Evolutionary conservation across 2,329 filamentous ascomycete genomes (phyloP).

Genomic region (Celoporthe dispersa): DNA sequence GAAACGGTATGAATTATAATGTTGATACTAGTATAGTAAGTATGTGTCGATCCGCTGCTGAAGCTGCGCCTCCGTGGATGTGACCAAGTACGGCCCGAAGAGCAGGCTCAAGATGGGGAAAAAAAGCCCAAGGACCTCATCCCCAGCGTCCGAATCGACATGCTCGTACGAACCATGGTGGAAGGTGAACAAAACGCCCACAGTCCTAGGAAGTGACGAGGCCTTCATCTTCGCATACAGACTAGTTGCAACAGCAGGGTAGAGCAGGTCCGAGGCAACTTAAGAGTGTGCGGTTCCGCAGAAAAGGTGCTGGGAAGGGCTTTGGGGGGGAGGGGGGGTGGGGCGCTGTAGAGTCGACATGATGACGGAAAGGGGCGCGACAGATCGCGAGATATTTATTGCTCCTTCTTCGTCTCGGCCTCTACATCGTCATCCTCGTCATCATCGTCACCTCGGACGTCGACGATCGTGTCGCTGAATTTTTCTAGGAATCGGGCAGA

Average conservation of each 20-base stretch:
- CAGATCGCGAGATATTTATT: constrained; percentile 22
- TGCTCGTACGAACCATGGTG: constrained; percentile 40
- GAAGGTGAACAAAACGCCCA: constrained; percentile 55
- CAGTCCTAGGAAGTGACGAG: constrained; percentile 47
- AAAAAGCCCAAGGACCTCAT: constrained; percentile 33
- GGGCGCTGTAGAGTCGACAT: neutral
- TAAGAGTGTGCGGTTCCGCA: constrained; percentile 81
- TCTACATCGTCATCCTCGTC: constrained; percentile 49
- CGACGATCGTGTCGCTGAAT: constrained; percentile 79
- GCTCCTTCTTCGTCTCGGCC: constrained; percentile 36
- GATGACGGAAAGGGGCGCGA: constrained; percentile 5
- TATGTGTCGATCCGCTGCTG: constrained; percentile 27
- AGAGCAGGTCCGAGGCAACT: constrained; percentile 81
- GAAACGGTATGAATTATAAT: neutral
- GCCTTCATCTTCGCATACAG: constrained; percentile 80
- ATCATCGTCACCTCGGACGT: constrained; percentile 71
- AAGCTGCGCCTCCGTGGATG: constrained; percentile 27
- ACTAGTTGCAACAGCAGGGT: constrained; percentile 93
- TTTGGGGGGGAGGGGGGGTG: too few relatives aligned
- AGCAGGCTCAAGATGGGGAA: constrained; percentile 35
- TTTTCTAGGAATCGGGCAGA: constrained; percentile 74
- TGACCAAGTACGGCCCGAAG: constrained; percentile 32
- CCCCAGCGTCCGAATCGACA: constrained; percentile 36
- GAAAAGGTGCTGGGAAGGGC: constrained; percentile 1
- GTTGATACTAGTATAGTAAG: neutral